Evolutionary conservation across 768 basidiomycete genomes (phyloP).

Genomic region (Mycena albidolilacea): DNA sequence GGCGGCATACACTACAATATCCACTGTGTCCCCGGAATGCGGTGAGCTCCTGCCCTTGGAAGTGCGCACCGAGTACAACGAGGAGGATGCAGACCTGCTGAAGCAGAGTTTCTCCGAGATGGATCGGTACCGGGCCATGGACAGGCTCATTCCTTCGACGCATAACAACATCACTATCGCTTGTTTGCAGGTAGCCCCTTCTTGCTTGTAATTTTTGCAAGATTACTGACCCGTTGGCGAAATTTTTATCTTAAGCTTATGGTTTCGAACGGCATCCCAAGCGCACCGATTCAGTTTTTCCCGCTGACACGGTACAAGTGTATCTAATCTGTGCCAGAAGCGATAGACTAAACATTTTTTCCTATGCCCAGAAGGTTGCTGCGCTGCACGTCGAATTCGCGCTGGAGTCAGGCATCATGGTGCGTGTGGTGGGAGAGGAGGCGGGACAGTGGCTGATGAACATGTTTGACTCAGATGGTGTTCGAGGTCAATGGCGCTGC

Average conservation of each 20-base stretch:
- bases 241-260: constrained; percentile 88
- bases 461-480: neutral
- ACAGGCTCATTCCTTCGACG: constrained; percentile 93
- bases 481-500: neutral
- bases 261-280: constrained; percentile 82
- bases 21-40: constrained; percentile 82
- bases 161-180: constrained; percentile 96
- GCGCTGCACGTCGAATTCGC: constrained; percentile 4
- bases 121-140: constrained; percentile 94
- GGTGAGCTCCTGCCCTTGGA: constrained; percentile 83
- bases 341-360: too few relatives aligned
- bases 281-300: constrained; percentile 84
- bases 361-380: neutral
- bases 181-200: constrained; percentile 80
- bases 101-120: constrained; percentile 86
- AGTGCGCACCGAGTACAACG: constrained; percentile 73
- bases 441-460: neutral
- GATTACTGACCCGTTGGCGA: constrained; percentile 9
- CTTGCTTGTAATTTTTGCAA: constrained; percentile 4
- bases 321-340: neutral
- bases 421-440: constrained; percentile 5
- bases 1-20: constrained; percentile 84
- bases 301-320: constrained; percentile 86
- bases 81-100: constrained; percentile 78
- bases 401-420: neutral